phyloP scores from a whole-genome alignment of 2,329 filamentous ascomycete species.

The Neopestalotiopsis rosae region DNA sequence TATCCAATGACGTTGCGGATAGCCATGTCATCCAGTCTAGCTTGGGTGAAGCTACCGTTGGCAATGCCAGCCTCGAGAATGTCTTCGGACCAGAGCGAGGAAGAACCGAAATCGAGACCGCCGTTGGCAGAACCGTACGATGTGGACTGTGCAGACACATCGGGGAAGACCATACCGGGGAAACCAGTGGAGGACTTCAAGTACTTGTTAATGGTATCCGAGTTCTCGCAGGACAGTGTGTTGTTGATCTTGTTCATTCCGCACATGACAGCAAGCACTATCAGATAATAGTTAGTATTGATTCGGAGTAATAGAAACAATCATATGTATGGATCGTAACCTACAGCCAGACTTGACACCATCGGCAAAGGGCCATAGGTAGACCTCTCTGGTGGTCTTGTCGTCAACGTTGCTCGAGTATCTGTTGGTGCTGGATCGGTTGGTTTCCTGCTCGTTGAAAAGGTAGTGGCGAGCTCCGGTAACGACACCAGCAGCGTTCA shows the following conservation, averaged over 20 bases:
- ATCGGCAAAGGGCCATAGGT: conserved; percentile 31
- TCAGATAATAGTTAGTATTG: neutral
- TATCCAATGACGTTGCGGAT: conserved; percentile 23
- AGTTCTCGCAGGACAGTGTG: conserved; percentile 31
- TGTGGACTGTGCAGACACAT: conserved; percentile 5
- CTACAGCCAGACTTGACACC: conserved; percentile 24
- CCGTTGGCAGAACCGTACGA: conserved; percentile 14
- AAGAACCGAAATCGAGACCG: conserved; percentile 8
- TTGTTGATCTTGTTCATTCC: conserved; percentile 32
- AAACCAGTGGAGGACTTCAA: conserved; percentile 36
- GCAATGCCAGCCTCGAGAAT: conserved; percentile 17
- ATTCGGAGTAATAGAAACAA: neutral
- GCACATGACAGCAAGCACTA: conserved; percentile 29
- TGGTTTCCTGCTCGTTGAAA: conserved; percentile 24
- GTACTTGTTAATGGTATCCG: conserved; percentile 26
- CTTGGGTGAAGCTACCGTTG: conserved; percentile 25
- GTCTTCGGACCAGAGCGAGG: conserved; percentile 12
- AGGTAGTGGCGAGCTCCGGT: conserved; percentile 19
- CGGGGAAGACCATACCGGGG: conserved; percentile 22
- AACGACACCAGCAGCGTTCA: conserved; percentile 18
- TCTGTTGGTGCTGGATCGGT: conserved; percentile 13
- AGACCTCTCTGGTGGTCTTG: conserved; percentile 31
- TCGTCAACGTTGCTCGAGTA: conserved; percentile 27
- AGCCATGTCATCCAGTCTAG: conserved; percentile 26
- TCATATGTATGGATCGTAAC: neutral